Evolutionary conservation across 78 protist genomes (phyloP).

Genomic region (Cavenderia fasciculata): DNA sequence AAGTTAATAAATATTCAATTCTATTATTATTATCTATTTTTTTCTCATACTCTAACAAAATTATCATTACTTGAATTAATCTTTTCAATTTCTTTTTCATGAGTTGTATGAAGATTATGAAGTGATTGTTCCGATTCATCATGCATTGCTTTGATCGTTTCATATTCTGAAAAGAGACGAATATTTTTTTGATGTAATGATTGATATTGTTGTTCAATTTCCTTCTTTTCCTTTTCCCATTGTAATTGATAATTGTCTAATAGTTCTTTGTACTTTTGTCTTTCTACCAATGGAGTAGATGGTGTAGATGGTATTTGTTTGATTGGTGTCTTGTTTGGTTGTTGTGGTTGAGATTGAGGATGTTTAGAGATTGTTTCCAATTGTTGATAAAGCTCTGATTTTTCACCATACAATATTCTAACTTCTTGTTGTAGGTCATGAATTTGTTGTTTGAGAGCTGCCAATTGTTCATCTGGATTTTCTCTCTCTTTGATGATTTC

Average conservation of each 20-base stretch:
- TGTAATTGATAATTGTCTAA: neutral
- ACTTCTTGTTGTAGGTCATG: neutral
- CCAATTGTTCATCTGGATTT: constrained; percentile 4
- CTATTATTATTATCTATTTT: neutral
- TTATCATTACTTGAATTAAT: too few relatives aligned
- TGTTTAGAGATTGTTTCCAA: too few relatives aligned
- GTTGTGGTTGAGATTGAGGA: too few relatives aligned
- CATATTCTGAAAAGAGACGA: neutral
- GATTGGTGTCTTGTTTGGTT: too few relatives aligned
- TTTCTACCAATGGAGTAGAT: neutral
- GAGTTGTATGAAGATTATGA: too few relatives aligned
- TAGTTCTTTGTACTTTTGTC: neutral
- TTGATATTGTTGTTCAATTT: constrained; percentile 5
- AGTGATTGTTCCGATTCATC: too few relatives aligned
- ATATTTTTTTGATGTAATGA: neutral
- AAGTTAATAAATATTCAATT: neutral
- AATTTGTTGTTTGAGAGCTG: constrained; percentile 6
- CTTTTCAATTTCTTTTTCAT: too few relatives aligned
- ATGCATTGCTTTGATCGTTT: neutral
- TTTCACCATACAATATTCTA: neutral
- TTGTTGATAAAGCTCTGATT: too few relatives aligned
- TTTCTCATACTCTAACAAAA: neutral
- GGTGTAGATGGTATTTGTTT: too few relatives aligned
- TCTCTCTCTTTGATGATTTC: neutral
- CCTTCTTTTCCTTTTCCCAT: constrained; percentile 22